These are phyloP conservation scores for Candida orba DNA, from an alignment of 805 yeast species.

Conservation along the genomic window DNA sequence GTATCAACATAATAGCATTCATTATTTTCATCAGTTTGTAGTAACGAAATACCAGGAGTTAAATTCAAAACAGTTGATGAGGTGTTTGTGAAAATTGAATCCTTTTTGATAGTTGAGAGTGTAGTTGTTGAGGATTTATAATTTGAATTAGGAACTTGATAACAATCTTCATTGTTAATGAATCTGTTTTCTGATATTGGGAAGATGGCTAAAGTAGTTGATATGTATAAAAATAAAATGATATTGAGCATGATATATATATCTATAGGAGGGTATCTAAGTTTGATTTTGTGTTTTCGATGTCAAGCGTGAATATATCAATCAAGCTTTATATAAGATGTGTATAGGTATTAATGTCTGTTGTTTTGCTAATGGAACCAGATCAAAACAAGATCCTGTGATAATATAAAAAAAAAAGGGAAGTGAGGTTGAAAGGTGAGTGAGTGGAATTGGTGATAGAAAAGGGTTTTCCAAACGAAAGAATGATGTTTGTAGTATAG, in stretches of 20 bases:
- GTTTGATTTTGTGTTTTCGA: no score
- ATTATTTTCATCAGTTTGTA: slow-evolving; percentile 22
- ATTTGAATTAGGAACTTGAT: slow-evolving; percentile 3
- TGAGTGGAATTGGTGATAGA: no score
- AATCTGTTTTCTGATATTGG: slow-evolving; percentile 3
- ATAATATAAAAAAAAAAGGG: no score
- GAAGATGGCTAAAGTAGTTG: slow-evolving; percentile 1
- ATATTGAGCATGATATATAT: background rate
- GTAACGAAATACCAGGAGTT: slow-evolving; percentile 23
- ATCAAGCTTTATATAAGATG: no score
- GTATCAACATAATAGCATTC: slow-evolving; percentile 35
- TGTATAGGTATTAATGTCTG: no score
- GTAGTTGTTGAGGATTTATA: background rate
- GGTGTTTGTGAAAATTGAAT: slow-evolving; percentile 3
- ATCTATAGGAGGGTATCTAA: no score
- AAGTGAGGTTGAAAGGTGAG: no score
- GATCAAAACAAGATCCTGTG: no score
- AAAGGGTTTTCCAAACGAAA: no score
- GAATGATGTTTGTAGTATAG: no score
- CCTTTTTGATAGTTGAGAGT: background rate
- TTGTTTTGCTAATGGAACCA: no score
- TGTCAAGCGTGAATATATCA: no score
- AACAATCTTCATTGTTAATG: background rate
- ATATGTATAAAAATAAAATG: background rate
- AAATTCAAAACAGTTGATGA: slow-evolving; percentile 17